Percentiles rank a stretch among this genome's conserved stretches.
Evolutionary conservation across 2,329 filamentous ascomycete species (phyloP).

Genomic region (Cucurbitaria berberidis): DNA sequence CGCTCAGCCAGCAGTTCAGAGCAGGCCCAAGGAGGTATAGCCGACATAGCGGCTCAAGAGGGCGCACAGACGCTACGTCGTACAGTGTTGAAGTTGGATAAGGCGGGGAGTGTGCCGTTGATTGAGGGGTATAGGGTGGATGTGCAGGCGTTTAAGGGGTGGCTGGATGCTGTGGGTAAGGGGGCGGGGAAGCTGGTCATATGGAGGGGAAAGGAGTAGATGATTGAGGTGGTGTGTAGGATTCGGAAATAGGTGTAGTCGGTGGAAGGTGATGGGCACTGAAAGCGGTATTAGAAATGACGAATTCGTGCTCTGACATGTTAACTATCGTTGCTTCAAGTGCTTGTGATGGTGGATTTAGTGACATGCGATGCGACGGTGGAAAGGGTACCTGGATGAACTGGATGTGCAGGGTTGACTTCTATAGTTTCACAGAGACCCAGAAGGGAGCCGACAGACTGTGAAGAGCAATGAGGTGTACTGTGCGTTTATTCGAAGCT

Average conservation of each 20-base stretch:
- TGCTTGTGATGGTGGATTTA: too few species aligned
- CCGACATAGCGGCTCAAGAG: neutral
- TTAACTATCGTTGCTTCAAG: too few species aligned
- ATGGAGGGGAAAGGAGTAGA: slow-evolving; percentile 37
- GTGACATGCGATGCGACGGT: too few species aligned
- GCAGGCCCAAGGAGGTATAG: slow-evolving; percentile 1
- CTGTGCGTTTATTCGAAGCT: too few species aligned
- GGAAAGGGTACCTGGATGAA: too few species aligned
- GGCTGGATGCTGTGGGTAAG: slow-evolving; percentile 29
- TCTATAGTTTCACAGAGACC: too few species aligned
- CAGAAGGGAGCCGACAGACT: too few species aligned
- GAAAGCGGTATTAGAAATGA: too few species aligned
- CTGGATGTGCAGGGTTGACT: too few species aligned
- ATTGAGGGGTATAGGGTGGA: slow-evolving; percentile 31
- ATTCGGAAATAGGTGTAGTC: neutral
- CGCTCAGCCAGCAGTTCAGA: slow-evolving; percentile 9
- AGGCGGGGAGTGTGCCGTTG: slow-evolving; percentile 26
- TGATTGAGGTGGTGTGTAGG: neutral
- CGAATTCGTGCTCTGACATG: too few species aligned
- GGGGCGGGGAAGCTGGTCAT: slow-evolving; percentile 32
- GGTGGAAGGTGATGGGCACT: too few species aligned
- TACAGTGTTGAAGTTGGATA: slow-evolving; percentile 22
- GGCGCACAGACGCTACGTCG: slow-evolving; percentile 17
- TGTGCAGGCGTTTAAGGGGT: slow-evolving; percentile 16
- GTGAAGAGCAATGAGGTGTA: too few species aligned